These are phyloP conservation scores for Globisporangium cederbergense DNA, from an alignment of 352 stramenopile species.

Conservation along the genomic window DNA sequence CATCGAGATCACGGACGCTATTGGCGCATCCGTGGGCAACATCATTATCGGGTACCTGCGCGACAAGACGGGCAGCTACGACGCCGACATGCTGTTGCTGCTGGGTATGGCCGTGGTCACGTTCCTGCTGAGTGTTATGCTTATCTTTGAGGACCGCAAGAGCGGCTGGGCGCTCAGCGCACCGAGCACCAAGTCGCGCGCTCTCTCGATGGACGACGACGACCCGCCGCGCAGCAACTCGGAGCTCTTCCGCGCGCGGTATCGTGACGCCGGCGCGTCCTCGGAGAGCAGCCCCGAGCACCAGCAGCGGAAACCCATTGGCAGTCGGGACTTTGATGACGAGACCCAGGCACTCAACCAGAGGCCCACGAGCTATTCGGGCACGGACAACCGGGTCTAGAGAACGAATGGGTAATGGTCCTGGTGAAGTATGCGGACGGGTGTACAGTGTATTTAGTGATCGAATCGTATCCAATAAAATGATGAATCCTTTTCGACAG, in stretches of 20 bases:
- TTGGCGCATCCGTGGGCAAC: constrained; percentile 81
- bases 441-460: constrained; percentile 19
- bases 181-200: constrained; percentile 42
- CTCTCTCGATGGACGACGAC: constrained; percentile 64
- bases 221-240: constrained; percentile 38
- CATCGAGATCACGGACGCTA: constrained; percentile 81
- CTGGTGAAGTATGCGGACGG: background rate
- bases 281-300: constrained; percentile 20
- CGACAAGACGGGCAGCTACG: constrained; percentile 75
- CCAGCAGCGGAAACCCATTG: background rate
- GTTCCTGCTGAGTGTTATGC: constrained; percentile 63
- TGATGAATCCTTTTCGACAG: too few species aligned
- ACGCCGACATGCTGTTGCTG: constrained; percentile 83
- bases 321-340: background rate
- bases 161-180: constrained; percentile 56
- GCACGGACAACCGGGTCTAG: constrained; percentile 9
- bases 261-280: constrained; percentile 15
- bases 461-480: background rate
- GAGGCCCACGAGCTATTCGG: constrained; percentile 10
- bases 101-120: constrained; percentile 64
- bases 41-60: constrained; percentile 82
- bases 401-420: too few species aligned
- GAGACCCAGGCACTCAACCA: constrained; percentile 8
- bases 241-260: constrained; percentile 35
- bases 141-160: constrained; percentile 62